phyloP scores from a whole-genome alignment of 805 yeast genomes.

The Monosporozyma unispora region DNA sequence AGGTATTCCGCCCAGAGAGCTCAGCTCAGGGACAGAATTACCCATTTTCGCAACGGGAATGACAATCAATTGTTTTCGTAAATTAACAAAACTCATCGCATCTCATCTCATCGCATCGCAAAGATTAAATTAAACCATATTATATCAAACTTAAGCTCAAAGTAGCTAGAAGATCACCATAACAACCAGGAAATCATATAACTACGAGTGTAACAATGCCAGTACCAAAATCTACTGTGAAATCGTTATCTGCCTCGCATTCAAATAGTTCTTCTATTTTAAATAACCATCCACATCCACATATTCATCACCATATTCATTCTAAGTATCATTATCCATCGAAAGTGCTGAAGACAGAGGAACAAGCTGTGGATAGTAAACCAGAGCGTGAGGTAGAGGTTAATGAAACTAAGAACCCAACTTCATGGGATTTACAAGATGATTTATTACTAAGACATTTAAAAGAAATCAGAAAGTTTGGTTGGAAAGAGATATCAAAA shows the following conservation, averaged over 20 bases:
- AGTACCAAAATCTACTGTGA: constrained; percentile 15
- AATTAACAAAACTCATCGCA: not conserved
- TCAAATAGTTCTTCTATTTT: constrained; percentile 11
- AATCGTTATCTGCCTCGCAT: constrained; percentile 9
- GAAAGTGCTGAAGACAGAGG: not conserved
- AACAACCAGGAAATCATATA: no score
- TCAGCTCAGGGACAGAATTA: not conserved
- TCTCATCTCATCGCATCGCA: constrained; percentile 4
- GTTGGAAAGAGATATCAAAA: constrained; percentile 82
- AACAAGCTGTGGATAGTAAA: not conserved
- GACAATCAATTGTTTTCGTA: not conserved
- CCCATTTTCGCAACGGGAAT: not conserved
- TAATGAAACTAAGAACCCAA: constrained; percentile 32
- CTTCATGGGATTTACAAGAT: constrained; percentile 75
- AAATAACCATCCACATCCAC: constrained; percentile 19
- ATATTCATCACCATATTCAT: constrained; percentile 10
- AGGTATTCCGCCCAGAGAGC: not conserved
- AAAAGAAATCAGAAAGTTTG: constrained; percentile 74
- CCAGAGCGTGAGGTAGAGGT: not conserved
- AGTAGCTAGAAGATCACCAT: no score
- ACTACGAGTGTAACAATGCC: no score
- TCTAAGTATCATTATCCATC: not conserved
- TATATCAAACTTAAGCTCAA: no score
- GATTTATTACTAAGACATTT: constrained; percentile 62
- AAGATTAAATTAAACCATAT: no score